A percentile compares a stretch with the other conserved stretches of the same genome.
Conservation (phyloP, 1,284 basidiomycete species). For the Cryptococcus depauperatus region DNA sequence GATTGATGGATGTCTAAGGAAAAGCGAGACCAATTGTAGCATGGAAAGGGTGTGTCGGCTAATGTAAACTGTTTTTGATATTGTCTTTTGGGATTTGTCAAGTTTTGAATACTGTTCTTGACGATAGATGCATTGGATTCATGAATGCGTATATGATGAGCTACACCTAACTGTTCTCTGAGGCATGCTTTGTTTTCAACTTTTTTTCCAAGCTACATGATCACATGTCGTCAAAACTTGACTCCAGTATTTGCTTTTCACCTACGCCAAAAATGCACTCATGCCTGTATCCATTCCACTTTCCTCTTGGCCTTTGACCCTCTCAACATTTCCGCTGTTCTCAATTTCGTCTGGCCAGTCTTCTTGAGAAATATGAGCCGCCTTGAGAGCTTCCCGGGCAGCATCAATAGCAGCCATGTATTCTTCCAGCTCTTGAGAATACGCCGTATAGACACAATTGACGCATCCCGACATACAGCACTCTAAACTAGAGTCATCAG, state of each 20-base stretch:
- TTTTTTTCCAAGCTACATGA: slow-evolving; percentile 24
- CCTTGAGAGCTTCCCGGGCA: slow-evolving; percentile 52
- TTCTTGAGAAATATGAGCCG: slow-evolving; percentile 50
- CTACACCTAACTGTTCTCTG: background rate
- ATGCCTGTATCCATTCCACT: slow-evolving; percentile 25
- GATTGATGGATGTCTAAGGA: no score
- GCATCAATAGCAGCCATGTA: slow-evolving; percentile 55
- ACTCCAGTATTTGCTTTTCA: background rate
- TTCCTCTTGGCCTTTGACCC: slow-evolving; percentile 11
- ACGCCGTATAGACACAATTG: slow-evolving; percentile 77
- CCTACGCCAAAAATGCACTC: slow-evolving; percentile 34
- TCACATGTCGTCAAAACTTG: background rate
- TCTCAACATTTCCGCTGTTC: slow-evolving; percentile 5
- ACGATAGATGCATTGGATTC: no score
- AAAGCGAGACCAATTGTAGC: no score
- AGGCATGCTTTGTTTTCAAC: slow-evolving; percentile 22
- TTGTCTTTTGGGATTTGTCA: no score
- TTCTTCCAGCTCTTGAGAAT: slow-evolving; percentile 63
- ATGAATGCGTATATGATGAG: no score
- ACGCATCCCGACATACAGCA: slow-evolving; percentile 91
- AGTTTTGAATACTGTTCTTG: no score
- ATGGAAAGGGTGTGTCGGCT: no score
- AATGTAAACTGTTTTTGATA: no score
- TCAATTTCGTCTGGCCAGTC: slow-evolving; percentile 58
- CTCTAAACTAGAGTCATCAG: slow-evolving; percentile 49